A percentile compares a stretch with the other conserved stretches of the same genome.
These are phyloP conservation scores for Hypsizygus ulmarius DNA, from an alignment of 1,284 basidiomycete genomes.

Conservation along the genomic window DNA sequence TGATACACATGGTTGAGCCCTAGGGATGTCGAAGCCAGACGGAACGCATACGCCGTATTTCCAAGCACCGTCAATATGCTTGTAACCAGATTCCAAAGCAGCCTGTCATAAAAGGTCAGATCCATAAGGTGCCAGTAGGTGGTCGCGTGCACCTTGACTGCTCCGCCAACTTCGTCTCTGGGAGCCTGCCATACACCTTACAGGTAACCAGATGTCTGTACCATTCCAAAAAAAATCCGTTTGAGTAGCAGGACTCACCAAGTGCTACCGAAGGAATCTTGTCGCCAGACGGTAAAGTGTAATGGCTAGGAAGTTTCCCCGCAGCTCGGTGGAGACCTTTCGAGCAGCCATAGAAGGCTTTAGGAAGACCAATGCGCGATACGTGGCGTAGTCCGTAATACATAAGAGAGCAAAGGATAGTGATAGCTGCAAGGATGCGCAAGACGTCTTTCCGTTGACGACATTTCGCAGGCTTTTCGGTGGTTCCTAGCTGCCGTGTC, in stretches of 20 bases:
- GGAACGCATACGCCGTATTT: constrained; percentile 48
- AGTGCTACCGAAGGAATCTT: constrained; percentile 19
- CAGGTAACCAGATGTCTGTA: background rate
- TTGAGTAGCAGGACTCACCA: constrained; percentile 1
- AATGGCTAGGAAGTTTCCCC: constrained; percentile 5
- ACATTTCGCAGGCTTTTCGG: constrained; percentile 1
- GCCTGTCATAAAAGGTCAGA: constrained; percentile 29
- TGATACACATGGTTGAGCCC: constrained; percentile 23
- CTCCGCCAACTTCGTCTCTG: constrained; percentile 11
- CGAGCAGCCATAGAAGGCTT: background rate
- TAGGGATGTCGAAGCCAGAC: background rate
- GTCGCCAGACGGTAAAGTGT: constrained; percentile 15
- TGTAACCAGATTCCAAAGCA: constrained; percentile 60
- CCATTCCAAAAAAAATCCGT: background rate
- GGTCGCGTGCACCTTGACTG: constrained; percentile 8
- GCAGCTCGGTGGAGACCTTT: constrained; percentile 9
- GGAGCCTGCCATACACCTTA: constrained; percentile 15
- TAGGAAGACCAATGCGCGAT: constrained; percentile 2
- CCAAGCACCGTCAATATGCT: constrained; percentile 78
- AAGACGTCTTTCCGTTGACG: constrained; percentile 1
- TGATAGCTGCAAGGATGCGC: constrained; percentile 9
- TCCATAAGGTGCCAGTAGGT: background rate
- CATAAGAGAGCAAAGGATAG: constrained; percentile 9
- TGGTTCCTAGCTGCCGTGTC: background rate
- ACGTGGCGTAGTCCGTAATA: constrained; percentile 8